Percentiles rank a stretch among this genome's conserved stretches.
Evolutionary conservation across 2,329 filamentous ascomycete species (phyloP).

Genomic region (Cordyceps fumosorosea): DNA sequence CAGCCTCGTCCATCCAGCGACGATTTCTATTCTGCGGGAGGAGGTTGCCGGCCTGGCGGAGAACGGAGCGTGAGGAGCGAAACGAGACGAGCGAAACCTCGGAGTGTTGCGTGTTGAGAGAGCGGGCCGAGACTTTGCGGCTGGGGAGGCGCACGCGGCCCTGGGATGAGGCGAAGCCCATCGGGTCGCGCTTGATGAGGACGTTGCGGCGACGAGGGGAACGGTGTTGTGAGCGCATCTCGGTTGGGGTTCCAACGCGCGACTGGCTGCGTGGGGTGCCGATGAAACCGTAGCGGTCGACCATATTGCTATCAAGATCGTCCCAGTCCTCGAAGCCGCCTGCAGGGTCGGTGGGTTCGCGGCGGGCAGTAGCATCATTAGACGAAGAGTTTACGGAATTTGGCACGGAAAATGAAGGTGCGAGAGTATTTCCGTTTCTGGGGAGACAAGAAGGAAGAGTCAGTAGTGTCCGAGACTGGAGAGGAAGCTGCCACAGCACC

Average conservation of each 20-base stretch:
- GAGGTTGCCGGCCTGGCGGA: conserved; percentile 52
- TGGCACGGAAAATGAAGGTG: conserved; percentile 29
- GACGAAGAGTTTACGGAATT: conserved; percentile 39
- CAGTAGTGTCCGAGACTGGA: conserved; percentile 5
- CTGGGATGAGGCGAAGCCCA: conserved; percentile 34
- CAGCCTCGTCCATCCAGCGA: conserved; percentile 56
- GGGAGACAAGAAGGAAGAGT: background rate
- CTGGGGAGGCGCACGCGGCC: conserved; percentile 38
- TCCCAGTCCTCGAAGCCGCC: conserved; percentile 63
- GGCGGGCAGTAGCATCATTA: conserved; percentile 24
- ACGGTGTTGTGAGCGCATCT: conserved; percentile 35
- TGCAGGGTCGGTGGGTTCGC: conserved; percentile 42
- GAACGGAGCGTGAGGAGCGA: conserved; percentile 46
- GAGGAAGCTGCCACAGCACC: conserved; percentile 6
- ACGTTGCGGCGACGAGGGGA: conserved; percentile 42
- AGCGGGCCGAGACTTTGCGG: conserved; percentile 51
- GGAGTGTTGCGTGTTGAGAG: conserved; percentile 51
- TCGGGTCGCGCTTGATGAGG: conserved; percentile 28
- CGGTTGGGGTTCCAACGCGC: conserved; percentile 34
- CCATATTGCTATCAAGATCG: conserved; percentile 52
- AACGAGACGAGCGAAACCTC: conserved; percentile 44
- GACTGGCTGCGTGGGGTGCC: conserved; percentile 37
- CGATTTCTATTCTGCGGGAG: conserved; percentile 56
- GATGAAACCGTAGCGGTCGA: conserved; percentile 66
- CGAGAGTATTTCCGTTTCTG: conserved; percentile 18